A percentile compares a stretch with the other conserved stretches of the same genome.
Evolutionary conservation across 2,329 filamentous ascomycete species (phyloP).

Genomic region (Pseudogymnoascus sp.): DNA sequence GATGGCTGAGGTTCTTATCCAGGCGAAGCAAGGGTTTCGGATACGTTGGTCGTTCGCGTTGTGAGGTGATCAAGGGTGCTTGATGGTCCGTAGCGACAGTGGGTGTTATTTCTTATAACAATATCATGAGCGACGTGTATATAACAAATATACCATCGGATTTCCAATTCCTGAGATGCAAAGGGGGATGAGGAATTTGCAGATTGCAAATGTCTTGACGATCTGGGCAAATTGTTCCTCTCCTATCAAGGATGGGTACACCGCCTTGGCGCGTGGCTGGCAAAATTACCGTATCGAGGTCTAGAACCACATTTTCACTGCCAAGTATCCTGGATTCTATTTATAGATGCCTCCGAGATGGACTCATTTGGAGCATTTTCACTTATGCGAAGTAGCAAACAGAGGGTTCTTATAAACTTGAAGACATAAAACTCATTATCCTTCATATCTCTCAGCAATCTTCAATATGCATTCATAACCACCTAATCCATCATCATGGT

Average conservation of each 20-base stretch:
- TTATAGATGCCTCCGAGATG: not conserved
- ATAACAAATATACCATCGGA: not conserved
- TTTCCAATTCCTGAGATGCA: not conserved
- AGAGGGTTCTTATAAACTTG: not conserved
- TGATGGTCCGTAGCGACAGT: constrained; percentile 3
- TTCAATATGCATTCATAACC: constrained; percentile 6
- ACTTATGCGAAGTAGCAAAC: not conserved
- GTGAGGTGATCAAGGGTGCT: not conserved
- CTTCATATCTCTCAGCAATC: not conserved
- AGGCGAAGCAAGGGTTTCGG: not conserved
- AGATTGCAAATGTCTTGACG: not conserved
- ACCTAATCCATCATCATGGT: constrained; percentile 66
- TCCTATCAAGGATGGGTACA: constrained; percentile 1
- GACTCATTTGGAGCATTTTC: not conserved
- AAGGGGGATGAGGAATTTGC: not conserved
- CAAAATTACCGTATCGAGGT: not conserved
- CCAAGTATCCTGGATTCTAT: not conserved
- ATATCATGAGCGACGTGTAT: not conserved
- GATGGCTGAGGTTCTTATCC: not conserved
- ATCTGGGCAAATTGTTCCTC: constrained; percentile 4
- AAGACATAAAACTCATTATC: not conserved
- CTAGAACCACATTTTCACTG: not conserved
- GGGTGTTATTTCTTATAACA: not conserved
- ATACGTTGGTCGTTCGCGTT: not conserved
- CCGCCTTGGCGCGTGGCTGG: not conserved